Evolutionary conservation across 2,329 filamentous ascomycete species (phyloP).

Genomic region (Fusarium neocosmosporiellum): DNA sequence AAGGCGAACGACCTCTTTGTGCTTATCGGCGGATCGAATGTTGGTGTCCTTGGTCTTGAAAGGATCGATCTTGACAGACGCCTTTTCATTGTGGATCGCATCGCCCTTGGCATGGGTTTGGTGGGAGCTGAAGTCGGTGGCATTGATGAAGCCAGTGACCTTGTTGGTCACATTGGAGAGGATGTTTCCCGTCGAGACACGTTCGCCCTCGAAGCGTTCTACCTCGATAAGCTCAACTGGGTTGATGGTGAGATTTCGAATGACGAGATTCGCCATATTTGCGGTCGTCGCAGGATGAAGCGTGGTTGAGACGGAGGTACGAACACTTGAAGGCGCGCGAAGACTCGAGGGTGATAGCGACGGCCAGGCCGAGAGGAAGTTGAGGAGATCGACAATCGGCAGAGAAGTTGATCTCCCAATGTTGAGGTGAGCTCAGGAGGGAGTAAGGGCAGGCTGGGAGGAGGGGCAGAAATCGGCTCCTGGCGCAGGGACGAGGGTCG

Average conservation of each 20-base stretch:
- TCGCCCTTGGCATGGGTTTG: constrained; percentile 62
- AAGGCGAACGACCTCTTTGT: constrained; percentile 76
- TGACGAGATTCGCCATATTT: constrained; percentile 68
- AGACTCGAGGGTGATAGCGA: neutral
- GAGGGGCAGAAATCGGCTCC: neutral
- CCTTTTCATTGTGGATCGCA: constrained; percentile 70
- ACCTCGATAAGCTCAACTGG: constrained; percentile 78
- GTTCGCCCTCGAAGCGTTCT: constrained; percentile 74
- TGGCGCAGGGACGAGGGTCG: neutral
- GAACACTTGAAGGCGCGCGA: neutral
- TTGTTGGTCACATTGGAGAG: constrained; percentile 58
- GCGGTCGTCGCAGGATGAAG: constrained; percentile 2
- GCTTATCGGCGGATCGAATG: constrained; percentile 67
- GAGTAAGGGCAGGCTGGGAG: neutral
- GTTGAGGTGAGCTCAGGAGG: constrained; percentile 1
- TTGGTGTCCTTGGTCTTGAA: constrained; percentile 72
- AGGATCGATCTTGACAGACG: constrained; percentile 72
- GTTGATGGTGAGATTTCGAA: constrained; percentile 84
- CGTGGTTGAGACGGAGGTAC: neutral
- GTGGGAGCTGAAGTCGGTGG: constrained; percentile 48
- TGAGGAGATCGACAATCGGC: neutral
- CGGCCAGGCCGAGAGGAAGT: neutral
- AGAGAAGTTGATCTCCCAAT: neutral
- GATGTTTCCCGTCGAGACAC: constrained; percentile 55
- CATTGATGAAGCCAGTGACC: constrained; percentile 58